phyloP scores from a whole-genome alignment of 768 basidiomycete genomes.

The Fomitopsis serialis region DNA sequence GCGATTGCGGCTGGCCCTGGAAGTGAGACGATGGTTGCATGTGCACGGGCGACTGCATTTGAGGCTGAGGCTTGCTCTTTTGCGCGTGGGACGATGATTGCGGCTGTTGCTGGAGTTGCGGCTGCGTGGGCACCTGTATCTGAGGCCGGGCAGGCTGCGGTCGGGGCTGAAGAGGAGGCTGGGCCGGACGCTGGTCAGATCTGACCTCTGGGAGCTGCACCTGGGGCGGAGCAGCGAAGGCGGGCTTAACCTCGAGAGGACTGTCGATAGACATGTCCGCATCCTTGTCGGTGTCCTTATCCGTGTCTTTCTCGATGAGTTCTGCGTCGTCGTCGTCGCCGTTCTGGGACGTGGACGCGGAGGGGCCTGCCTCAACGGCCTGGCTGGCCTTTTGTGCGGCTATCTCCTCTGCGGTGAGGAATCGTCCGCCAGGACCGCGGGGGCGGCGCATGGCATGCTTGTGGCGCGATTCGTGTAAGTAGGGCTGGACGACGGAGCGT shows the following conservation, averaged over 20 bases:
- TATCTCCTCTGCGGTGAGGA: constrained; percentile 95
- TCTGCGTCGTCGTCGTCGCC: constrained; percentile 37
- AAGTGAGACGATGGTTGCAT: constrained; percentile 10
- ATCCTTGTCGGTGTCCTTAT: constrained; percentile 15
- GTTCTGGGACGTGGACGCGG: constrained; percentile 25
- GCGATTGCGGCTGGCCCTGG: constrained; percentile 12
- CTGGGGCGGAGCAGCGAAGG: constrained; percentile 1
- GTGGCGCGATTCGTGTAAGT: constrained; percentile 96
- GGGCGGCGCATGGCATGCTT: constrained; percentile 98
- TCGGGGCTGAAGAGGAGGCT: constrained; percentile 19
- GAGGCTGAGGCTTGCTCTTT: constrained; percentile 9
- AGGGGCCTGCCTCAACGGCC: constrained; percentile 28
- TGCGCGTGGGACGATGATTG: constrained; percentile 7
- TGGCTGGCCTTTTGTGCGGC: constrained; percentile 64
- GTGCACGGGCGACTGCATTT: constrained; percentile 6
- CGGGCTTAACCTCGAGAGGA: constrained; percentile 12
- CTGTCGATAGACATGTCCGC: constrained; percentile 17
- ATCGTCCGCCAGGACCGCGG: constrained; percentile 93
- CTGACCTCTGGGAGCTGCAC: constrained; percentile 7
- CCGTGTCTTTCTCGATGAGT: constrained; percentile 15
- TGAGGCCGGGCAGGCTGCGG: constrained; percentile 21
- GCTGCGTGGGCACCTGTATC: constrained; percentile 19
- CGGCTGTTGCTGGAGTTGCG: constrained; percentile 13
- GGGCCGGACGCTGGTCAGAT: constrained; percentile 9
- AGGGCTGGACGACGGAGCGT: constrained; percentile 42